Evolutionary conservation across 768 basidiomycete species (phyloP), one percentile per base, ranked within the genome.

Genomic region (Gloeostereum incarnatum): DNA sequence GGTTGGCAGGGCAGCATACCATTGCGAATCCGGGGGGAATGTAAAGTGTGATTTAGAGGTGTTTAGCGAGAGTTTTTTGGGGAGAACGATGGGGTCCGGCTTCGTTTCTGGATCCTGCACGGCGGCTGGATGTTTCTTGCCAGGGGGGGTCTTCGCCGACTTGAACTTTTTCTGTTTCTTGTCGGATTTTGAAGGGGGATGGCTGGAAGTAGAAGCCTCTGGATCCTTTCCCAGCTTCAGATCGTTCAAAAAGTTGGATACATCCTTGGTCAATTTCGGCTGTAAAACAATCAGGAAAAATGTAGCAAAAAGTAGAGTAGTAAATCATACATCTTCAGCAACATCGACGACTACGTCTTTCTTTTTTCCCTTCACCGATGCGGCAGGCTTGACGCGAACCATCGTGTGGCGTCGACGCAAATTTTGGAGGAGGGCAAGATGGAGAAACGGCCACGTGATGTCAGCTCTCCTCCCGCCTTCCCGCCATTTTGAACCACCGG

Each of bases 1-100:
- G 4, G 60, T 49, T 5, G 68, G 62, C 8, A 72, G 45, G 7
- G 61, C 55, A 34, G 59, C 52, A 49, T 82, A 75, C 82, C 81
- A 84, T 32, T 69, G 65, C 2, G 79, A 54, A 24, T 48, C 55
- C 1, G 68, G 66, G 18, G 59, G 55, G 34, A 63, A 53, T 6
- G 66, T 45, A 43, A 69, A 65, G 17, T 49, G 50, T 3, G 65
- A 62, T 39, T 61, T 63, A n/a, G n/a, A n/a, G n/a, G 58, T 46
- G 41, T 62, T 58, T 29, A 60, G 46, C 0, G 61, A 48, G 22
- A 62, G 49, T 48, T 62, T 64, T 4, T 53, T 56, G 10, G 62
- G 60, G 24, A 63, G 45, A 26, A 50, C n/a, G n/a, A n/a, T n/a
- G n/a, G n/a, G n/a, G n/a, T n/a, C n/a, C 48, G 19, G 52, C 46